Evolutionary conservation across 108 stramenopile genomes (phyloP).

Genomic region (Skeletonema tropicum): DNA sequence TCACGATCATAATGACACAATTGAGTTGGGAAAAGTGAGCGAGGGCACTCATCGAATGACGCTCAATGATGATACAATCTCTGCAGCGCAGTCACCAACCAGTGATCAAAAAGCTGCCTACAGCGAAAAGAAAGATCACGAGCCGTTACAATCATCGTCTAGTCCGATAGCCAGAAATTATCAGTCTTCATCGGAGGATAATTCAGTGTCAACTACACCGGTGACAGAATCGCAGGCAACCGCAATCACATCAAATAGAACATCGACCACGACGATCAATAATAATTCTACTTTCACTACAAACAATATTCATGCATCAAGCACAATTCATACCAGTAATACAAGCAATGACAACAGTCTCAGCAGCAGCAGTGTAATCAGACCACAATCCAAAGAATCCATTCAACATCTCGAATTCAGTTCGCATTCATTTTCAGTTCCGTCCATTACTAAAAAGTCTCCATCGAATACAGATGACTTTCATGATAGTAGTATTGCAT

Average conservation of each 20-base stretch:
- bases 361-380: slow-evolving; percentile 1
- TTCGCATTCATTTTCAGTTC: slow-evolving; percentile 35
- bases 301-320: not conserved
- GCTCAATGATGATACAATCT: not conserved
- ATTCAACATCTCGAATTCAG: slow-evolving; percentile 24
- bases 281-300: not conserved
- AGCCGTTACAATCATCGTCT: not conserved
- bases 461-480: not conserved
- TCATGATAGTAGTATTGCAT: not conserved
- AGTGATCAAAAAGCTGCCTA: not conserved
- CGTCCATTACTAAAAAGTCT: slow-evolving; percentile 13
- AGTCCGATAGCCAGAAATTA: not conserved
- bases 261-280: not conserved
- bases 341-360: not conserved
- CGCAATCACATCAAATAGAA: not conserved
- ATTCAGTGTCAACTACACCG: not conserved
- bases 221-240: not conserved
- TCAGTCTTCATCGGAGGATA: not conserved
- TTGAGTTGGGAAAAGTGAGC: not conserved
- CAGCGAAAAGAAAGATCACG: not conserved
- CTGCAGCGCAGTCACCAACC: not conserved
- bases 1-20: not conserved
- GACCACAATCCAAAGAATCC: slow-evolving; percentile 24
- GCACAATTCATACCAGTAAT: not conserved
- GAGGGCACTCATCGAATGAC: not conserved